Evolutionary conservation across 352 stramenopile species (phyloP), one percentile per base, ranked within the genome.

Genomic region (Phytophthora pinifolia): DNA sequence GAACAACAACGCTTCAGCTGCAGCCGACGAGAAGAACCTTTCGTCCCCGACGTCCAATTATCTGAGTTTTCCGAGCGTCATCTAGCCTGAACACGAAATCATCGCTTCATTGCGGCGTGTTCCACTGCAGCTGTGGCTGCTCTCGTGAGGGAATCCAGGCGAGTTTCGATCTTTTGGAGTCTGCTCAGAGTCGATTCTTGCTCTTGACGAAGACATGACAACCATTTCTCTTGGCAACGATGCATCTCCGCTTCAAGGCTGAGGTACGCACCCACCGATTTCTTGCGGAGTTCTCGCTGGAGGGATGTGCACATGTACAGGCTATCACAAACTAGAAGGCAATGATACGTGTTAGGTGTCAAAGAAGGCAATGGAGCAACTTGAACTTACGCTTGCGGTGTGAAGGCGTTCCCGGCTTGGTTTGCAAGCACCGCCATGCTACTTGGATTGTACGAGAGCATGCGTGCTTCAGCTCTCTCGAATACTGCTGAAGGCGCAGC

Each of bases 371-470:
- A 20, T 37, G 1, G 13, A 29, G 6, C n/a, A 17, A 14, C 6
- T 41, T 31, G 18, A 12, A 8, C 66, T 65, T 64, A 80, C 72
- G 27, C 45, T 65, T 68, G 41, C 20, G 35, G 42, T 70, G 49
- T 22, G 35, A 35, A 36, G 20, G 37, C 1, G 46, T 32, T 31
- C 29, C 55, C 3, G 35, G 34, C 6, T 58, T 48, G 3, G 54
- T 39, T 30, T 52, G 31, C 22, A 65, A 80, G 39, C 59, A 60
- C 10, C 60, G 61, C 82, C 82, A 92, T 0, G 70, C 54, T 6
- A 62, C 65, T 42, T 92, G 82, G 39, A 92, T 92, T 6, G 77
- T 79, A n/a, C 57, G 57, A 12, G 78, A 74, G 17, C 78, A 85
- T 1, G 78, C 59, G 31, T 72, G 46, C 27, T 78, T 73, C 3